Evolutionary conservation across 1,139 yeast species (phyloP).

Genomic region (Candida pseudoviswanathii): DNA sequence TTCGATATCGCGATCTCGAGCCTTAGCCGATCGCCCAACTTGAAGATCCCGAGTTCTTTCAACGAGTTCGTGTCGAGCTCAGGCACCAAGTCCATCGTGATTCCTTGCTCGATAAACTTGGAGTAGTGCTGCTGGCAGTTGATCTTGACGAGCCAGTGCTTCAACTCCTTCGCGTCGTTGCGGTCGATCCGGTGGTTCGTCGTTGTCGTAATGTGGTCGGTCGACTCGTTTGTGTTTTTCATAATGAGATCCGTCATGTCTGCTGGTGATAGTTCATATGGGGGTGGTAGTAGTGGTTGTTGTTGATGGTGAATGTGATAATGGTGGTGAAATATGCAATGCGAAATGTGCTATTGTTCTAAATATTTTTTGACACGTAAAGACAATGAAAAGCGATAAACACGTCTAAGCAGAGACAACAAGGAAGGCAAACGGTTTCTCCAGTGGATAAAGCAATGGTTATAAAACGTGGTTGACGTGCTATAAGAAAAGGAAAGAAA

Average conservation of each 20-base stretch:
- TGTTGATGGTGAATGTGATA: background rate
- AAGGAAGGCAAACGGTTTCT: background rate
- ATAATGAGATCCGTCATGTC: background rate
- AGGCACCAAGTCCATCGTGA: conserved; percentile 59
- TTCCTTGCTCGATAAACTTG: conserved; percentile 49
- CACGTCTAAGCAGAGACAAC: background rate
- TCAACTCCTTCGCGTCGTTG: conserved; percentile 25
- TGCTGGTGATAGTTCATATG: background rate
- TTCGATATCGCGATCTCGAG: conserved; percentile 56
- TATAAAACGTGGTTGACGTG: background rate
- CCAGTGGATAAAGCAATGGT: background rate
- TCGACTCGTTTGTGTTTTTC: background rate
- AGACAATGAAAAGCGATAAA: background rate
- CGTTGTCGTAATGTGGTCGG: background rate
- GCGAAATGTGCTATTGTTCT: background rate
- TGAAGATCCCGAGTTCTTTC: conserved; percentile 71
- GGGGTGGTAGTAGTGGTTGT: background rate
- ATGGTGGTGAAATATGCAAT: conserved; percentile 1
- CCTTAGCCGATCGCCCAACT: conserved; percentile 81
- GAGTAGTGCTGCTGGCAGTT: conserved; percentile 40
- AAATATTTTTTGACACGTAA: background rate
- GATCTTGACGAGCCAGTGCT: conserved; percentile 38
- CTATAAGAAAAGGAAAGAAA: background rate
- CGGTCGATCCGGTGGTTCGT: conserved; percentile 2
- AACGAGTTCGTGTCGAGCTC: conserved; percentile 71